Percentiles rank a stretch among this genome's conserved stretches.
phyloP scores from a whole-genome alignment of 331 rosid genomes.

The Pyracantha coccinea region DNA sequence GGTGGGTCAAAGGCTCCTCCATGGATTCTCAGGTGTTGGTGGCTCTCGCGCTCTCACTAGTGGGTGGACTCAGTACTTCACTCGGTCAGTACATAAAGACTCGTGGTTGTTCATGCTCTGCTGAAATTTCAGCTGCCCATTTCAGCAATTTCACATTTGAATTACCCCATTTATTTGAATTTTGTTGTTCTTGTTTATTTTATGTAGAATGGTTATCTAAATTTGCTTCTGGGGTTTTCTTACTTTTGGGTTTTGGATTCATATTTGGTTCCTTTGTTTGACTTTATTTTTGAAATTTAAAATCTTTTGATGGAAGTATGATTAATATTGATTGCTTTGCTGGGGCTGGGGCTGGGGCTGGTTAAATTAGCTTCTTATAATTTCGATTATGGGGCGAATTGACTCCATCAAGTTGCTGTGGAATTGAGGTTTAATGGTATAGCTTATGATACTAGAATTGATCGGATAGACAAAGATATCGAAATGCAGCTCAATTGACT shows the following conservation, averaged over 20 bases:
- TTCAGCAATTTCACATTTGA: background rate
- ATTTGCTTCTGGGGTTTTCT: background rate
- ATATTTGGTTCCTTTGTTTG: background rate
- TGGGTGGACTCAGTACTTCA: slow-evolving; percentile 91
- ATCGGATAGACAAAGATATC: background rate
- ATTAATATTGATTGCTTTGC: too few relatives aligned
- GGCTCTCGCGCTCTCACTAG: slow-evolving; percentile 91
- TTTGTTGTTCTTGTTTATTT: slow-evolving; percentile 3
- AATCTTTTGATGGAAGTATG: background rate
- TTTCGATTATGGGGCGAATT: background rate
- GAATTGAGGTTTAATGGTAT: background rate
- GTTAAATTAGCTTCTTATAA: background rate
- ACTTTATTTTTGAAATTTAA: background rate
- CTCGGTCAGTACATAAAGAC: slow-evolving; percentile 38
- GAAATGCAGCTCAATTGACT: too few relatives aligned
- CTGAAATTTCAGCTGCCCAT: background rate
- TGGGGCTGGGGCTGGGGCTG: too few relatives aligned
- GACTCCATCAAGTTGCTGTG: background rate
- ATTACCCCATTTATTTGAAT: background rate
- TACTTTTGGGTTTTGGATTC: background rate
- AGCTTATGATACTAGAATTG: background rate
- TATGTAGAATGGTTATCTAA: background rate
- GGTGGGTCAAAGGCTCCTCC: background rate
- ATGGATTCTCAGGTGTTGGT: slow-evolving; percentile 88
- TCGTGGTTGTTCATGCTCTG: background rate